Conservation (phyloP, 257 asterid species). For the Anisodus tanguticus region DNA sequence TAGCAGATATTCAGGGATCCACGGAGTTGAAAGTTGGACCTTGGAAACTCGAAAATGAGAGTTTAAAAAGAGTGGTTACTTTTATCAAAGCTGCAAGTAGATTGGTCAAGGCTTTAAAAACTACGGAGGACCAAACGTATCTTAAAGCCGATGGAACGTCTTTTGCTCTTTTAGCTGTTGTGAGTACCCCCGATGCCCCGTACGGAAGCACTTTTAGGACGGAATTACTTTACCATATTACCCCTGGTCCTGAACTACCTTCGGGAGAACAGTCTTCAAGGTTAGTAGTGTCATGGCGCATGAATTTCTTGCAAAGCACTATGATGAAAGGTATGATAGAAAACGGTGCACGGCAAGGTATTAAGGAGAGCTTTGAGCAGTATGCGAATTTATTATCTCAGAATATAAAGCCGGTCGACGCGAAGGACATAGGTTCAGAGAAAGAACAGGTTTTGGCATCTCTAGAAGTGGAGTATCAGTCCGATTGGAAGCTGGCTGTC, state of each 20-base stretch:
- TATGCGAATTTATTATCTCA: slow-evolving; percentile 68
- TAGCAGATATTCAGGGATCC: slow-evolving; percentile 66
- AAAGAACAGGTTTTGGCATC: slow-evolving; percentile 90
- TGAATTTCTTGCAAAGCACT: slow-evolving; percentile 89
- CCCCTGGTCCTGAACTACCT: slow-evolving; percentile 87
- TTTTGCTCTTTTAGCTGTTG: slow-evolving; percentile 70
- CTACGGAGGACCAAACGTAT: slow-evolving; percentile 87
- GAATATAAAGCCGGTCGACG: slow-evolving; percentile 76
- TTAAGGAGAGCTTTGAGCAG: slow-evolving; percentile 86
- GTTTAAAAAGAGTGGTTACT: slow-evolving; percentile 59
- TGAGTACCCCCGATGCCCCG: slow-evolving; percentile 96
- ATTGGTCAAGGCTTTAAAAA: slow-evolving; percentile 78
- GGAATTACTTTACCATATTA: slow-evolving; percentile 83
- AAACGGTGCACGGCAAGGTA: slow-evolving; percentile 89
- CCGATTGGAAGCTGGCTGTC: slow-evolving; percentile 83
- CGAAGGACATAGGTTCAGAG: slow-evolving; percentile 74
- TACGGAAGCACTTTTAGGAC: slow-evolving; percentile 75
- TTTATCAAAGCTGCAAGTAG: slow-evolving; percentile 84
- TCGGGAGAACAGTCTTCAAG: slow-evolving; percentile 81
- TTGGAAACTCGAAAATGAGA: slow-evolving; percentile 81
- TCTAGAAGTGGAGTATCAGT: slow-evolving; percentile 72
- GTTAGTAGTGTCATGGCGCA: slow-evolving; percentile 83
- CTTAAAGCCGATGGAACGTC: slow-evolving; percentile 77
- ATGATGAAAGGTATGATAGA: slow-evolving; percentile 96
- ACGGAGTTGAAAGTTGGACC: slow-evolving; percentile 71